Evolutionary conservation across 2,329 filamentous ascomycete species (phyloP), one percentile per base, ranked within the genome.

Genomic region (Diaporthe citrichinensis): DNA sequence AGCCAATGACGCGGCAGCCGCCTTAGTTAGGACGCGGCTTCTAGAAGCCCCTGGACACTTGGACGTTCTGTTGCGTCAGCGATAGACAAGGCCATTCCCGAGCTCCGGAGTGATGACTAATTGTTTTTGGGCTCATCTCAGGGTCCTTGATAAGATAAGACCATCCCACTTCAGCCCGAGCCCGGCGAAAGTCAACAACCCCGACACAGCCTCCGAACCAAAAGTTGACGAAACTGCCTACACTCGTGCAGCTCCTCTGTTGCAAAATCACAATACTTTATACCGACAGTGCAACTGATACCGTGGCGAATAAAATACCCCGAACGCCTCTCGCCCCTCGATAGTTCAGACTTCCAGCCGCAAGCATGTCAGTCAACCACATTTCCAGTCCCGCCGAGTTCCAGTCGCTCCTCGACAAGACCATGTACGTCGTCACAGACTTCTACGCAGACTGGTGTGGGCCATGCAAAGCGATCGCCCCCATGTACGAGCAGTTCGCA

Each of bases 361-460:
- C 72, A 71, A 57, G 23, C 59, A 76, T 76, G 75, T 14, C 75
- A 2, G 78, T 82, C 78, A 79, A 83, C 75, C 83, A 86, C 79
- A 84, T 90, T 81, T 83, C 80, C 74, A 82, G 84, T 67, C 83
- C 84, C 78, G 80, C 84, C 69, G 84, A 90, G 78, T 90, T 91
- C 79, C 81, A 89, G 76, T 79, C 83, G 51, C 88, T 91, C 77
- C 80, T 90, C 79, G 78, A 83, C 23, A 82, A 81, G 14, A 89
- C 85, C 65, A 87, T 85, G 62, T 89, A 87, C 83, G 88, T 91
- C 77, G 86, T 87, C 76, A 83, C 90, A 78, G 89, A 92, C 81
- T 91, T 91, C 84, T 88, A 85, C 83, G 90, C 90, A 75, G 84
- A 87, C 80, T 92, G 90, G 90, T 92, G 90, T 83, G 87, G 86